Base-by-base conservation (phyloP, 208 protist genomes). In the Wallacemonas sp. region DNA sequence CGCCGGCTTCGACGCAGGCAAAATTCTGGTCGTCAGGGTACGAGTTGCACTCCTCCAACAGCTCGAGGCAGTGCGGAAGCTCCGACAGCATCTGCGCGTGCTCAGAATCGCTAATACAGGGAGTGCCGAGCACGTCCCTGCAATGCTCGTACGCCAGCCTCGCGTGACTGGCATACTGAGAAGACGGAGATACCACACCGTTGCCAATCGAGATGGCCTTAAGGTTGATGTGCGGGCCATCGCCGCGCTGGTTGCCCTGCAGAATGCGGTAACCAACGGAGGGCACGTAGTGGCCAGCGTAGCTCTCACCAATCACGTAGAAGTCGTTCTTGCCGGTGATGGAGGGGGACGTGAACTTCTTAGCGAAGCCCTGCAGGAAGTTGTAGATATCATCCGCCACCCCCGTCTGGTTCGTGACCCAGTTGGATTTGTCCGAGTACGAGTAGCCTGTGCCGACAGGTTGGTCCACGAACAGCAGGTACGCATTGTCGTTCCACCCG, bases 381-480 rank as follows among this genome's bases (percentile, higher is more conserved):
- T 74, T 38, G 75, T 93, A 95, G 82, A 98, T 91, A 67, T 98
- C 91, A 18, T 91, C 70, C 18, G 92, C 86, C 0, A 93, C 84
- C 61, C 82, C 74, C 20, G 38, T 62, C 57, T 95, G 77, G 76
- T 93, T 87, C 57, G 67, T 64, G 57, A 80, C 87, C 48, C 78
- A 92, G 65, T 87, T 79, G n/a, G 25, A 61, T 25, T 49, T 55
- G 50, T 77, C 50, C 14, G 66, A 73, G 66, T 93, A 95, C 32
- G 78, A 91, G 79, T 93, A 98, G 36, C 95, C 95, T 28, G 89
- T 77, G n/a, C 93, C 93, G 16, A 77, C 77, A 0, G 93, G 87
- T 79, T 97, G 91, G 66, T 98, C 95, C 39, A 98, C 81, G 50
- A 85, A 97, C 54, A 98, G 62, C 11, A 98, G 41, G 75, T 89